Conservation (phyloP, 768 basidiomycete species). For the Suillus subaureus region DNA sequence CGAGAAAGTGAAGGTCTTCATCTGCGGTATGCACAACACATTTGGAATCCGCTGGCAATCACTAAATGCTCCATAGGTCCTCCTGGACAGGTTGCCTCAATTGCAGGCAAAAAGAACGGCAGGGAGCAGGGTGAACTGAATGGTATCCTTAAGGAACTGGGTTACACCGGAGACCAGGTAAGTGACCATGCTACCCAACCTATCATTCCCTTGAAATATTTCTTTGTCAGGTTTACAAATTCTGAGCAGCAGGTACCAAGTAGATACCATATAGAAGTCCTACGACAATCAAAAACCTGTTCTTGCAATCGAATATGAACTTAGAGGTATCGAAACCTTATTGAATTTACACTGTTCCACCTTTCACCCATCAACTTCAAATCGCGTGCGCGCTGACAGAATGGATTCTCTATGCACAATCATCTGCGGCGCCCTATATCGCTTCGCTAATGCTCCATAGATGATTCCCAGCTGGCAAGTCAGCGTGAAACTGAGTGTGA, state of each 20-base stretch:
- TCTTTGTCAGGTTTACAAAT: slow-evolving; percentile 42
- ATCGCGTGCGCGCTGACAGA: background rate
- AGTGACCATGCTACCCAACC: slow-evolving; percentile 1
- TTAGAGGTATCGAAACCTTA: background rate
- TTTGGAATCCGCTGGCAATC: background rate
- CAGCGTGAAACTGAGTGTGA: background rate
- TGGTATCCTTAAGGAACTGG: slow-evolving; percentile 84
- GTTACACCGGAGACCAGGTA: slow-evolving; percentile 87
- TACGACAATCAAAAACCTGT: background rate
- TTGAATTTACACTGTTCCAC: background rate
- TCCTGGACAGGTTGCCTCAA: slow-evolving; percentile 83
- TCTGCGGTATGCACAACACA: slow-evolving; percentile 69
- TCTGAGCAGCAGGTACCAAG: slow-evolving; percentile 24
- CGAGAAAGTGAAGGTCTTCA: slow-evolving; percentile 85
- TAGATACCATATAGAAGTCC: slow-evolving; percentile 1
- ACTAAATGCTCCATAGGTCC: slow-evolving; percentile 49
- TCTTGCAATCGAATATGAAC: background rate
- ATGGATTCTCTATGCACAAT: background rate
- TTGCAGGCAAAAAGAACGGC: slow-evolving; percentile 89
- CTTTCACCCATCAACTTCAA: background rate
- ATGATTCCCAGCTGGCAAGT: background rate
- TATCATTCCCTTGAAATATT: slow-evolving; percentile 9
- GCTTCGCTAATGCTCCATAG: background rate
- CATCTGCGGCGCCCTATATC: background rate
- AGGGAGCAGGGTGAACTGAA: slow-evolving; percentile 82